Percentiles rank a stretch among this genome's conserved stretches.
phyloP scores from a whole-genome alignment of 768 basidiomycete species.

The Podaxis carcinomalis region DNA sequence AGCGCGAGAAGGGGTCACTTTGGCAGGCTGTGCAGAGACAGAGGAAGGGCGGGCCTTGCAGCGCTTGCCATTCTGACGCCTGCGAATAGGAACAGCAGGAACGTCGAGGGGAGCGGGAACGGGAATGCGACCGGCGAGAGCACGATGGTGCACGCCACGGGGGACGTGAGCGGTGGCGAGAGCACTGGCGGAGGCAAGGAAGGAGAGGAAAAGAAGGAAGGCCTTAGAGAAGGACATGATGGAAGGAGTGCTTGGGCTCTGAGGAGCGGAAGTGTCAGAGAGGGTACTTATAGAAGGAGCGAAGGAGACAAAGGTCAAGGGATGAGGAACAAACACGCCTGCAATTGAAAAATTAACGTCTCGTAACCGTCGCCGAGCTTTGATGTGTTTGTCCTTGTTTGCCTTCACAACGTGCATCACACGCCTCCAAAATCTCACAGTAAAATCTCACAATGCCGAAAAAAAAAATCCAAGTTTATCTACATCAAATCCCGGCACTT shows the following conservation, averaged over 20 bases:
- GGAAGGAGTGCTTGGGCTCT: constrained; percentile 11
- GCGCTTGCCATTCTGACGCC: constrained; percentile 29
- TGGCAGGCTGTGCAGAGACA: constrained; percentile 2
- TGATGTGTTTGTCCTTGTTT: constrained; percentile 9
- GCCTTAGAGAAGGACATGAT: constrained; percentile 38
- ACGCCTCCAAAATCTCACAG: background rate
- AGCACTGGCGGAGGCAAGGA: constrained; percentile 33
- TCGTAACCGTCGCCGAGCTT: background rate
- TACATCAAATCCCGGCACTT: constrained; percentile 15
- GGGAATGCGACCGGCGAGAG: constrained; percentile 40
- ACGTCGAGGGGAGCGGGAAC: constrained; percentile 24
- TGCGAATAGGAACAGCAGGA: constrained; percentile 20
- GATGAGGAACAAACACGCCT: background rate
- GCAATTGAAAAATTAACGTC: background rate
- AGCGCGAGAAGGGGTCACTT: constrained; percentile 1
- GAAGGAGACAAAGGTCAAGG: background rate
- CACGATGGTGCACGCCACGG: constrained; percentile 36
- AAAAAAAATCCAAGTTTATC: background rate
- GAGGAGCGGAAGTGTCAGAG: constrained; percentile 1
- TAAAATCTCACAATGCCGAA: background rate
- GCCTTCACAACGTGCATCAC: constrained; percentile 9
- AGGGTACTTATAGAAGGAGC: constrained; percentile 6
- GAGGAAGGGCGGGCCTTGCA: constrained; percentile 32
- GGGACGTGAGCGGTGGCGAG: constrained; percentile 38
- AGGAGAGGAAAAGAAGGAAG: constrained; percentile 39